Percentiles rank a stretch among this genome's conserved stretches.
Conservation (phyloP, 768 basidiomycete species). For the Suillus paluster region DNA sequence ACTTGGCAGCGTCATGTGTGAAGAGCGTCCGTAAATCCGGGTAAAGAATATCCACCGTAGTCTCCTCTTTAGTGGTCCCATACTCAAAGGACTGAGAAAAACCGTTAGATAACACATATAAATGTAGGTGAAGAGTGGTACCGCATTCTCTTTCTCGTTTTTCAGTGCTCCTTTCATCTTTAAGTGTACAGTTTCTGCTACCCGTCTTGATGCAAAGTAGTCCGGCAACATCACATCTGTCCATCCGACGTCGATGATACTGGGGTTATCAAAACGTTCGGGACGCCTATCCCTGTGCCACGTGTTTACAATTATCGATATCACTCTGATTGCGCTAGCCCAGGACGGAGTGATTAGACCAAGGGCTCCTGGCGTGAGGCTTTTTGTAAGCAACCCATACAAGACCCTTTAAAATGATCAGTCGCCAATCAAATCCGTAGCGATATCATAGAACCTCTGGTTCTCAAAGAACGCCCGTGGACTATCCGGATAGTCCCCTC, state of each 20-base stretch:
- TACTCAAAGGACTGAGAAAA: conserved; percentile 21
- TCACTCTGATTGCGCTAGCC: conserved; percentile 35
- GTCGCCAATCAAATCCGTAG: neutral
- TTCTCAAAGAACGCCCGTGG: conserved; percentile 52
- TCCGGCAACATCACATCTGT: conserved; percentile 41
- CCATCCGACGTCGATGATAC: conserved; percentile 44
- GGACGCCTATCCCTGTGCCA: conserved; percentile 40
- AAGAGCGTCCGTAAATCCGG: conserved; percentile 26
- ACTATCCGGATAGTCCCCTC: conserved; percentile 21
- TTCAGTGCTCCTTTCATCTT: conserved; percentile 12
- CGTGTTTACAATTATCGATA: conserved; percentile 42
- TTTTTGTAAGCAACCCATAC: conserved; percentile 33
- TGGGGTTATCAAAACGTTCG: conserved; percentile 37
- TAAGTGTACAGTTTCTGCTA: conserved; percentile 24
- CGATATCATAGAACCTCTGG: conserved; percentile 40
- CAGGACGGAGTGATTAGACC: conserved; percentile 36
- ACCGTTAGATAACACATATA: neutral
- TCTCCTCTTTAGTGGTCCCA: conserved; percentile 12
- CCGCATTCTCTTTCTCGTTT: conserved; percentile 22
- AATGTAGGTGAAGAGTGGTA: neutral
- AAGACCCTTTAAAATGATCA: conserved; percentile 28
- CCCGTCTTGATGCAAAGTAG: conserved; percentile 24
- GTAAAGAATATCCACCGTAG: conserved; percentile 10
- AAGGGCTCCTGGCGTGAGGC: conserved; percentile 34
- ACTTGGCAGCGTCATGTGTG: conserved; percentile 19